Evolutionary conservation across 106 monocot genomes (phyloP), one percentile per base, ranked within the genome.

Genomic region (Xerophyta viscosa): DNA sequence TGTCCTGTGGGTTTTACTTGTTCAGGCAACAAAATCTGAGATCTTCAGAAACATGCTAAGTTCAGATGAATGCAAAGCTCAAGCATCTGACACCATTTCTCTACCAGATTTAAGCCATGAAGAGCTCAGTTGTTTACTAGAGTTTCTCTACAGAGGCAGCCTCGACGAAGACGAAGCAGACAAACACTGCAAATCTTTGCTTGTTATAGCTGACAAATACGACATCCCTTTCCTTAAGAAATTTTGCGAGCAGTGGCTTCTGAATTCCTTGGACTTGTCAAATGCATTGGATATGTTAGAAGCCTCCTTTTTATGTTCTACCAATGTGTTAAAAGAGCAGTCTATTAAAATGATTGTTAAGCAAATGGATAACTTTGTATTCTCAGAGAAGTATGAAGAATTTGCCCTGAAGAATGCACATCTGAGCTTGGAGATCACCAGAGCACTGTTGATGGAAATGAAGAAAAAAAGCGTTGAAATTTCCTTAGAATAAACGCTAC

Each of bases 201-300:
- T 86, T 2, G 45, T 78, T 1, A 81, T 81, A 2, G 75, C 79
- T 1, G 81, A 92, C 52, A 92, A 86, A 48, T 86, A 92, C 45
- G 64, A 79, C 41, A 59, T 92, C 27, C 72, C 81, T 6, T 82
- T 54, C 54, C 73, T 86, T 12, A 50, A 42, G 31, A 67, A 50
- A 30, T 54, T 52, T 22, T 92, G 75, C 47, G 91, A 82, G 69
- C 23, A 20, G 8, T 58, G 44, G 20, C 53, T 91, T 9, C 66
- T 75, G 13, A 37, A 41, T 7, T 31, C 58, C 24, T 24, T 92
- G 31, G 64, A 37, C 1, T 58, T 67, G 1, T 37, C 54, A 0
- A 92, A 78, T 30, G 82, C 77, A 24, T 70, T 92, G 0, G 61
- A 71, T 5, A 70, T 79, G 8, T 76, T 91, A 0, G 86, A 91